Base-by-base conservation (phyloP, 2,329 filamentous ascomycete genomes). In the Blastomyces emzantsi region DNA sequence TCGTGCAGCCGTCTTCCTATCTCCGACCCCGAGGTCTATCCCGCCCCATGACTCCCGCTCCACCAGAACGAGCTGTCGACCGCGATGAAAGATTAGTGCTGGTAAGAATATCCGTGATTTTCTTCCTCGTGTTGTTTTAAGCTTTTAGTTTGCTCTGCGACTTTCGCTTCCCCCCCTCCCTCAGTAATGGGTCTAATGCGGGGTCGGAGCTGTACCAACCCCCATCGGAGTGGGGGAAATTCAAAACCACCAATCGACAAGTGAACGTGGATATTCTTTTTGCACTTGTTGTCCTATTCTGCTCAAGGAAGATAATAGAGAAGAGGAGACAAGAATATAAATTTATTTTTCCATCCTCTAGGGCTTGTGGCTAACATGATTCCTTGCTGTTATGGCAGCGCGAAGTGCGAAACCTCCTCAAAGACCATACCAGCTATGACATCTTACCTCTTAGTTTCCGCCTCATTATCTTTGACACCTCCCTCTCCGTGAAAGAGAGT, bases 371-470 rank as follows among this genome's bases (percentile, higher is more conserved):
- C 72, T 75, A 71, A 74, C 68, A 62, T 64, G 64, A 67, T 63
- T 61, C 45, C 56, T 60, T 64, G 55, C 36, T 36, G 43, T 36
- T 54, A 19, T 41, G 39, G 68, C 77, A 96, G 92, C 88, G 88
- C 81, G 88, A 90, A 67, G 92, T 97, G 71, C 90, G 94, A 77
- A 90, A 96, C 71, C 99, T 99, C 79, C 87, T 99, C 74, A 96
- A 92, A 77, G 89, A 95, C 70, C 89, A 94, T 73, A 97, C 91
- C 45, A 97, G 92, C 76, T 99, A 99, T 81, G 94, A 99, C 79
- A 94, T 99, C 69, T 83, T 99, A 58, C 94, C 94, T 22, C 85
- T 99, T 66, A 97, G 92, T 69, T 99, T 96, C 78, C 90, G 94
- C 67, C 86, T 99, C 63, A 95, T 99, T 73, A 86, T 97, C 67